Evolutionary conservation across 2,329 filamentous ascomycete genomes (phyloP), one percentile per base, ranked within the genome.

Genomic region (Colletotrichum liriopes): DNA sequence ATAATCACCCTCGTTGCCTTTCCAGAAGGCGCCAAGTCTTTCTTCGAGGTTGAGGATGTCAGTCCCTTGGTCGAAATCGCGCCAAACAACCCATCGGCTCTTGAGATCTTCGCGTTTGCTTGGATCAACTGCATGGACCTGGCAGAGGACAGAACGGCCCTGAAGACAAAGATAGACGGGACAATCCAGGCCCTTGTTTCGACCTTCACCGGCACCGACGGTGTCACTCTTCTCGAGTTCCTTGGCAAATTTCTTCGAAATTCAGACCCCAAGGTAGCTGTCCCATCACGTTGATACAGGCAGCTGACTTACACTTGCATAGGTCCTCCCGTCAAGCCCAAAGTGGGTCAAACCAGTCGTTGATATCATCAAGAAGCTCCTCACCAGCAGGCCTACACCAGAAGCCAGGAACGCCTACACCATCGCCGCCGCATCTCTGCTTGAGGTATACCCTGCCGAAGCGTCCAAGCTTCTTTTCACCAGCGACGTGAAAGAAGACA

Each of bases 141-240:
- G 6, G 39, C 77, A 2, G 74, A 80, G 65, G 80, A 84, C 74
- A 77, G 76, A 65, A 47, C 71, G n/a, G 47, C 72, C 32, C 71
- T 86, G 45, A 75, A 77, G 45, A 58, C 65, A 14, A 86, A 84
- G 72, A 83, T 92, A 52, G 83, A 89, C 73, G 72, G 77, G 16
- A 83, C 83, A 3, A 81, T 92, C 5, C 82, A 84, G 45, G 79
- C 78, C 11, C 82, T 92, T 3, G 82, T 88, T 8, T 82, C 86
- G 9, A 85, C 86, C 0, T 92, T 91, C 76, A 86, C 84, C 47
- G 86, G 86, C 14, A 92, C 90, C 12, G 89, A 92, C 77, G 89
- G 85, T 5, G 87, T 90, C 5, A 91, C 88, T 0, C 81, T 92
- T 4, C 81, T 92, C 2, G 83, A 83, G 49, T 92, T 91, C 75